phyloP scores from a whole-genome alignment of 2,329 filamentous ascomycete species.

The Neocatenulostroma microsporum region DNA sequence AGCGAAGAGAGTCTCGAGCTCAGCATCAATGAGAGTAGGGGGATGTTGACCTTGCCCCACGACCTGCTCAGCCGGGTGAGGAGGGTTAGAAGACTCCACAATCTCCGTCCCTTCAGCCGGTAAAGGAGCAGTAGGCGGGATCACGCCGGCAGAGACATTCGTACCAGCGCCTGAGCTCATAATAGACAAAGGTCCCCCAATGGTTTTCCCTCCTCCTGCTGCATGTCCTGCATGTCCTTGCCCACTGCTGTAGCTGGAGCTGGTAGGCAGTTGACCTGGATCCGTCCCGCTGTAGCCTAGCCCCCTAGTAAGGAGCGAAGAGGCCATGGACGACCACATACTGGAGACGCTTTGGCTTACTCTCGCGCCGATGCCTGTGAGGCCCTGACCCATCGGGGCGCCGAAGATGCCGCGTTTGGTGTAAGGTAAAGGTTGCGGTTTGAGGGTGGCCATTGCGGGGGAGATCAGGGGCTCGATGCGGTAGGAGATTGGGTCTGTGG shows the following conservation, averaged over 20 bases:
- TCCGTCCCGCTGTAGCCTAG: slow-evolving; percentile 62
- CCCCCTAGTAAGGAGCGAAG: slow-evolving; percentile 74
- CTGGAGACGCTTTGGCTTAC: slow-evolving; percentile 86
- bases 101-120: slow-evolving; percentile 33
- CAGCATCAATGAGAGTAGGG: slow-evolving; percentile 74
- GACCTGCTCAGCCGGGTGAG: too few relatives aligned
- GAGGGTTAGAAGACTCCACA: slow-evolving; percentile 27
- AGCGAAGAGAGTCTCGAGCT: slow-evolving; percentile 80
- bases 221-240: too few relatives aligned
- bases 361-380: slow-evolving; percentile 76
- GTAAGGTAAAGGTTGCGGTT: slow-evolving; percentile 80
- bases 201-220: slow-evolving; percentile 18
- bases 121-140: slow-evolving; percentile 35
- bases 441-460: slow-evolving; percentile 75
- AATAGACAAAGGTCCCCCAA: slow-evolving; percentile 24
- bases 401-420: slow-evolving; percentile 86
- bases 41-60: slow-evolving; percentile 49
- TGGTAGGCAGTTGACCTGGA: slow-evolving; percentile 17
- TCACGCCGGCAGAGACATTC: slow-evolving; percentile 39
- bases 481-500: slow-evolving; percentile 89
- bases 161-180: slow-evolving; percentile 37
- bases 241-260: too few relatives aligned
- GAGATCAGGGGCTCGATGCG: slow-evolving; percentile 87
- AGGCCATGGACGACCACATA: slow-evolving; percentile 81
- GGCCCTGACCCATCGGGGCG: slow-evolving; percentile 65